Percentiles rank a stretch among this genome's conserved stretches.
phyloP scores from a whole-genome alignment of 768 basidiomycete species.

The Phlegmacium glaucopus region DNA sequence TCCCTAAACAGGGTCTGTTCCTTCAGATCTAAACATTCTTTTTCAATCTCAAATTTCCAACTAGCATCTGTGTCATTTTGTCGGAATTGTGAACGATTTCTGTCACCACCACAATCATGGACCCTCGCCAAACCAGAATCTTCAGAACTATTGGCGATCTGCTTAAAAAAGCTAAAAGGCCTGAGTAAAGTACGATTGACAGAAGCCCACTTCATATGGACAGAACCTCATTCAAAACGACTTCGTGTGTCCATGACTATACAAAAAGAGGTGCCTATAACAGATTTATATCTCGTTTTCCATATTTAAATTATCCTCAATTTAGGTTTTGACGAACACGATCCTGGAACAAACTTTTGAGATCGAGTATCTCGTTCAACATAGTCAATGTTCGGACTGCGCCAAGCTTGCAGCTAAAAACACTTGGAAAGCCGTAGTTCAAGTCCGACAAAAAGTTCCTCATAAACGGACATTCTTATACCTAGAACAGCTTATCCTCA shows the following conservation, averaged over 20 bases:
- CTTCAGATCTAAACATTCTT: neutral
- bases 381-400: constrained; percentile 95
- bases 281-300: neutral
- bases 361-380: constrained; percentile 91
- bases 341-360: constrained; percentile 98
- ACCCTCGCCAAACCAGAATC: constrained; percentile 84
- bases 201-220: constrained; percentile 99
- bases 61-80: constrained; percentile 89
- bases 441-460: constrained; percentile 97
- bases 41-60: neutral
- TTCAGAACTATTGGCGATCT: constrained; percentile 89
- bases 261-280: constrained; percentile 81
- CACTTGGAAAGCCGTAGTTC: constrained; percentile 97
- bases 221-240: constrained; percentile 95
- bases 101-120: constrained; percentile 90
- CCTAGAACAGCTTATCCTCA: constrained; percentile 95
- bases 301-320: neutral
- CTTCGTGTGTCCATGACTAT: constrained; percentile 92
- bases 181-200: constrained; percentile 92
- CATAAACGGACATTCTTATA: constrained; percentile 98
- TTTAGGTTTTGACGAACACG: constrained; percentile 82
- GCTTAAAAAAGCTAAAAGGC: constrained; percentile 92
- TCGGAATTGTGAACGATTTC: constrained; percentile 93
- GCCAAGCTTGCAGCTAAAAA: constrained; percentile 95
- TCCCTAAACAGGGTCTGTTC: constrained; percentile 82